phyloP scores from a whole-genome alignment of 139 green algal species.

The Haematococcus sp. region DNA sequence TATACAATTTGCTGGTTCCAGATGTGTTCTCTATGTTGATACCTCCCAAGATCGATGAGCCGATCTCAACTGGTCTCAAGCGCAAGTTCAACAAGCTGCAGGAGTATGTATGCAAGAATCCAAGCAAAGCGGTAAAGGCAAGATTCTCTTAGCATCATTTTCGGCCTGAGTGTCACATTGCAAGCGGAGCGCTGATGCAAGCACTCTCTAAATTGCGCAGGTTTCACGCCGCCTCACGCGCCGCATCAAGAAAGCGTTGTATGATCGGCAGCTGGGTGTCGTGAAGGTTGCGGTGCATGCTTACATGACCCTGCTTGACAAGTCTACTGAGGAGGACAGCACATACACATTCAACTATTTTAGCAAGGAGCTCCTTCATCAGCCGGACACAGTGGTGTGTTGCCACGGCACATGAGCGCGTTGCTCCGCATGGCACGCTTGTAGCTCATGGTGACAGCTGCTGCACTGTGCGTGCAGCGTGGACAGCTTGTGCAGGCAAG shows the following conservation, averaged over 20 bases:
- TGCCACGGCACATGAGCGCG: neutral
- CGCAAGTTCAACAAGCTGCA: slow-evolving; percentile 60
- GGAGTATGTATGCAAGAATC: slow-evolving; percentile 57
- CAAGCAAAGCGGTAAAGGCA: slow-evolving; percentile 52
- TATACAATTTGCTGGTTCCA: slow-evolving; percentile 57
- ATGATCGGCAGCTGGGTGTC: slow-evolving; percentile 31
- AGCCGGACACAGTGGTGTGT: slow-evolving; percentile 44
- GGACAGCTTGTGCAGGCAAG: too few species aligned
- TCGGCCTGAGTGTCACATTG: neutral
- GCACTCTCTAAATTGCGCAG: slow-evolving; percentile 27
- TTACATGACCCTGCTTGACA: slow-evolving; percentile 43
- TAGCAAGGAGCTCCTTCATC: slow-evolving; percentile 46
- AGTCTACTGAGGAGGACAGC: slow-evolving; percentile 34
- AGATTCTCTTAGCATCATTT: neutral
- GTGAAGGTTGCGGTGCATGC: slow-evolving; percentile 54
- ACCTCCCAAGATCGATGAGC: slow-evolving; percentile 26
- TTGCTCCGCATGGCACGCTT: too few species aligned
- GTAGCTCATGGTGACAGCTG: neutral
- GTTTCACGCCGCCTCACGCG: slow-evolving; percentile 51
- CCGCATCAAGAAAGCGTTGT: slow-evolving; percentile 35
- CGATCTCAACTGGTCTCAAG: slow-evolving; percentile 24
- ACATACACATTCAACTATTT: slow-evolving; percentile 53
- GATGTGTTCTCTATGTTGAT: slow-evolving; percentile 42
- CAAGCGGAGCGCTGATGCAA: neutral
- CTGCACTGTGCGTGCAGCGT: neutral